phyloP scores from a whole-genome alignment of 2,329 filamentous ascomycete genomes.

The Diaporthe vaccinii region DNA sequence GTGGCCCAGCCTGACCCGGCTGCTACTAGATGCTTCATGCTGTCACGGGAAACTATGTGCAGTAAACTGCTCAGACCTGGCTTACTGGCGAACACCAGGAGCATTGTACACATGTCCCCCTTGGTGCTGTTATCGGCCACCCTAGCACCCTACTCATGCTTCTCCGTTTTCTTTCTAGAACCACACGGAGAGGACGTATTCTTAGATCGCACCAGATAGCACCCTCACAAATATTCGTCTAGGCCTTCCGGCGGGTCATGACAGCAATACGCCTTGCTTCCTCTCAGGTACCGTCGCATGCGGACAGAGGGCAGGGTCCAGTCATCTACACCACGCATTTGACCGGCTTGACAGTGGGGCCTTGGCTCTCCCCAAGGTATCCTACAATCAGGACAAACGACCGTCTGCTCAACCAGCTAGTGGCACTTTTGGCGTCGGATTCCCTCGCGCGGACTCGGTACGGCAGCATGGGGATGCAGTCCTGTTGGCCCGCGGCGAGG shows the following conservation, averaged over 20 bases:
- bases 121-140: not conserved
- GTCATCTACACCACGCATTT: not conserved
- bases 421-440: not conserved
- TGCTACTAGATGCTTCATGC: not conserved
- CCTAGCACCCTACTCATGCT: too few species aligned
- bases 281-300: not conserved
- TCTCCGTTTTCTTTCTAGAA: not conserved
- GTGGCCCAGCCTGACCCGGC: not conserved
- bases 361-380: not conserved
- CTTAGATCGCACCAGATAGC: not conserved
- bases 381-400: not conserved
- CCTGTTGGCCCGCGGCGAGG: slow-evolving; percentile 9
- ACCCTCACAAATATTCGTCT: not conserved
- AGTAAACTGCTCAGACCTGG: not conserved
- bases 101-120: not conserved
- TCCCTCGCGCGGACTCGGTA: not conserved
- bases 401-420: not conserved
- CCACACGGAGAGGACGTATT: not conserved
- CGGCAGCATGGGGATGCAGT: slow-evolving; percentile 20
- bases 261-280: too few species aligned
- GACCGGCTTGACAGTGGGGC: not conserved
- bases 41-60: not conserved
- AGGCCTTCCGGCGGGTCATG: not conserved
- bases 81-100: not conserved
- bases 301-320: not conserved